Evolutionary conservation across 352 stramenopile species (phyloP).

Genomic region (Globisporangium carolinianum): DNA sequence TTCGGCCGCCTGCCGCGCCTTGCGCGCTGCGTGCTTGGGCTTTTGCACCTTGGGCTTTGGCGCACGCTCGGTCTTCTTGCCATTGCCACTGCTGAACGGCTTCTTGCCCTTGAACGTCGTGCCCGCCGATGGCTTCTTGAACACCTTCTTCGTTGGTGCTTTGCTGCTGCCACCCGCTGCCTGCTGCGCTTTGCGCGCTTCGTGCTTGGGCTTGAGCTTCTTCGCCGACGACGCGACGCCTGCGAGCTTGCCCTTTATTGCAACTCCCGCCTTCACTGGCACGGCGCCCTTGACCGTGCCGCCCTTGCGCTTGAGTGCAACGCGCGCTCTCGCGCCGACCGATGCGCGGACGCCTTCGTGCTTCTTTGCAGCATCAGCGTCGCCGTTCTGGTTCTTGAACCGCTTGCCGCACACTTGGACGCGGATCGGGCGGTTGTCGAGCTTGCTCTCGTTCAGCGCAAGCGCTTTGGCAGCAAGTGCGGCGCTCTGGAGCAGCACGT

Average conservation of each 20-base stretch:
- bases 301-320: constrained; percentile 51
- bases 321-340: constrained; percentile 43
- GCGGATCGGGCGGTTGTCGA: constrained; percentile 62
- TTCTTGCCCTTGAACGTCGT: constrained; percentile 18
- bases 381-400: constrained; percentile 73
- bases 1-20: constrained; percentile 46
- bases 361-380: constrained; percentile 31
- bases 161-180: constrained; percentile 6
- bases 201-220: constrained; percentile 59
- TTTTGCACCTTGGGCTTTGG: constrained; percentile 47
- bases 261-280: neutral
- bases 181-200: constrained; percentile 35
- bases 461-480: constrained; percentile 67
- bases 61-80: constrained; percentile 12
- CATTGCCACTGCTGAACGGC: constrained; percentile 7
- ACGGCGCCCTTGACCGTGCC: neutral
- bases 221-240: constrained; percentile 21
- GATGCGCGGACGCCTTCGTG: constrained; percentile 53
- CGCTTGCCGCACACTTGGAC: constrained; percentile 80
- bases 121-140: constrained; percentile 7
- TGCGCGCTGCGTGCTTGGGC: constrained; percentile 63
- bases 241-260: constrained; percentile 20
- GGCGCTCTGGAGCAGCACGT: constrained; percentile 75
- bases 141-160: constrained; percentile 5
- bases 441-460: constrained; percentile 51